phyloP scores from a whole-genome alignment of 2,329 filamentous ascomycete species.

The Exophiala xenobiotica region DNA sequence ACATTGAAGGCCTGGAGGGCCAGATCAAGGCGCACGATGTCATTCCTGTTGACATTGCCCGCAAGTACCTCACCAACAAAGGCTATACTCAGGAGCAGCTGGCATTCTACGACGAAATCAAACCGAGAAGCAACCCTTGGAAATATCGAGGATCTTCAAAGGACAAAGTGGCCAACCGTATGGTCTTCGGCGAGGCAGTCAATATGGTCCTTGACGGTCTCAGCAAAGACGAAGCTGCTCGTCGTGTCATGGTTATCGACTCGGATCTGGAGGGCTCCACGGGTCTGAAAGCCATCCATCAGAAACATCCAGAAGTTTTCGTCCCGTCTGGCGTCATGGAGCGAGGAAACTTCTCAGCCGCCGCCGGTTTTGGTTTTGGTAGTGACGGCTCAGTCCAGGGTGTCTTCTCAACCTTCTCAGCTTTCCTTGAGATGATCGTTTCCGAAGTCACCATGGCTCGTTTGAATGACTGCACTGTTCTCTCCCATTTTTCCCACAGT shows the following conservation, averaged over 20 bases:
- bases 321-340: conserved; percentile 43
- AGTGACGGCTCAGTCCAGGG: conserved; percentile 39
- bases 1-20: conserved; percentile 40
- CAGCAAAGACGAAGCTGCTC: conserved; percentile 39
- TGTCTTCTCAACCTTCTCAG: conserved; percentile 44
- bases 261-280: conserved; percentile 44
- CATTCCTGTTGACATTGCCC: conserved; percentile 39
- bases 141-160: conserved; percentile 38
- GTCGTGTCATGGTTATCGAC: conserved; percentile 42
- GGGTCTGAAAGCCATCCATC: conserved; percentile 40
- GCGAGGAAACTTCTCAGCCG: conserved; percentile 43
- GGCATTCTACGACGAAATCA: conserved; percentile 39
- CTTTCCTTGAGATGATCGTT: conserved; percentile 43
- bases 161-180: conserved; percentile 40
- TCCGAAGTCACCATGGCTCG: conserved; percentile 45
- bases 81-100: conserved; percentile 38
- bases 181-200: conserved; percentile 43
- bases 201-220: conserved; percentile 38
- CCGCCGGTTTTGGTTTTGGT: conserved; percentile 41
- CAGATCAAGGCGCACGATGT: conserved; percentile 40
- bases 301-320: conserved; percentile 41
- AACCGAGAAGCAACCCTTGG: conserved; percentile 35
- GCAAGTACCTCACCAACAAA: conserved; percentile 39
- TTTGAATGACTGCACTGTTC: conserved; percentile 39
- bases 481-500: conserved; percentile 43